A percentile compares a stretch with the other conserved stretches of the same genome.
phyloP scores from a whole-genome alignment of 176 grass and related monocot species.

The Aegilops longissima region DNA sequence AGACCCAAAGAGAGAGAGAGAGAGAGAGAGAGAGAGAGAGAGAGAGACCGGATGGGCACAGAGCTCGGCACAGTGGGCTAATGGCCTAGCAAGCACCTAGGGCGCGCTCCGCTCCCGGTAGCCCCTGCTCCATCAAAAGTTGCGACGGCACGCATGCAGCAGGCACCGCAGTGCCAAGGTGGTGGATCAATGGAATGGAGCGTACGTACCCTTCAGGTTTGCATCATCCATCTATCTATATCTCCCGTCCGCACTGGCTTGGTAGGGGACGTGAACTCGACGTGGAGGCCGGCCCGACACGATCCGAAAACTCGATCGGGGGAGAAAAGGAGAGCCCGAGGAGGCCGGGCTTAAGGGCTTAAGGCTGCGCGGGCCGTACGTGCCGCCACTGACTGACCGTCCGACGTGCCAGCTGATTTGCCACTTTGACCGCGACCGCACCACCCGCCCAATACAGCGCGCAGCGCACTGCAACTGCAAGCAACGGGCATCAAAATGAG shows the following conservation, averaged over 20 bases:
- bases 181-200: neutral
- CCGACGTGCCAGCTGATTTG: slow-evolving; percentile 22
- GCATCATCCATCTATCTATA: too few species aligned
- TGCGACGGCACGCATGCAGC: slow-evolving; percentile 43
- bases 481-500: slow-evolving; percentile 36
- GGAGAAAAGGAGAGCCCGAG: neutral
- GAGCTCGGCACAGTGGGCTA: slow-evolving; percentile 14
- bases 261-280: too few species aligned
- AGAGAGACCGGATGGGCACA: neutral
- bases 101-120: neutral
- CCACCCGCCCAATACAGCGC: neutral
- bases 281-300: neutral
- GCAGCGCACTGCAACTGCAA: too few species aligned
- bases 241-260: too few species aligned
- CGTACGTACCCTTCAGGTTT: too few species aligned
- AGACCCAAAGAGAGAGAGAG: neutral
- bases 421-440: slow-evolving; percentile 30
- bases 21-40: neutral
- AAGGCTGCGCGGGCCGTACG: slow-evolving; percentile 18
- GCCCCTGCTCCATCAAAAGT: slow-evolving; percentile 39
- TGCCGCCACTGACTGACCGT: slow-evolving; percentile 2
- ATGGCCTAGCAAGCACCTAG: neutral
- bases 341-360: neutral
- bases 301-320: neutral
- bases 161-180: neutral